Evolutionary conservation across 345 rosid species (phyloP).

Genomic region (Syzygium aqueum): DNA sequence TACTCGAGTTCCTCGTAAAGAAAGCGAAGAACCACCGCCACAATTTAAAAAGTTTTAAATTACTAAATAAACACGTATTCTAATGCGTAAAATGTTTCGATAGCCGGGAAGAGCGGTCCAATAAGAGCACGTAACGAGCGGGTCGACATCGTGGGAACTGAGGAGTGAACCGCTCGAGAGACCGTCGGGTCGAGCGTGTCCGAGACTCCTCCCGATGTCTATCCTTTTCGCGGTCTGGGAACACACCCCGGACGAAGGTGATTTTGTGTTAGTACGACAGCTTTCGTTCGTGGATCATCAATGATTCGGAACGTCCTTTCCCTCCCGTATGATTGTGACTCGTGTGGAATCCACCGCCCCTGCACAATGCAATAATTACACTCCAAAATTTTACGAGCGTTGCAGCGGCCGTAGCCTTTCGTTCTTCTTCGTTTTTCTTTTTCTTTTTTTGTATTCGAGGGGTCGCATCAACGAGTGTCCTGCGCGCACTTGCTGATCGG

Average conservation of each 20-base stretch:
- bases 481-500: neutral
- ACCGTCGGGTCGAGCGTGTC: neutral
- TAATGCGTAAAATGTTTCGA: neutral
- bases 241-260: rapidly evolving
- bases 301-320: neutral
- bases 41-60: neutral
- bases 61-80: rapidly evolving
- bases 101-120: neutral
- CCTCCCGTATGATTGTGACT: neutral
- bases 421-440: too few species aligned
- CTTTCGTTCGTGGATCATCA: neutral
- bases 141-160: neutral
- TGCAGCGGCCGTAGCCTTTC: too few species aligned
- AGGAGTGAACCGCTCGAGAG: neutral
- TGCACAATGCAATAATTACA: neutral
- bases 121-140: neutral
- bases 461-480: neutral
- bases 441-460: too few species aligned
- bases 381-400: neutral
- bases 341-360: neutral
- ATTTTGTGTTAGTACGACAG: rapidly evolving
- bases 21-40: rapidly evolving
- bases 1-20: neutral
- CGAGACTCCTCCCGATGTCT: neutral
- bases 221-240: neutral